Base-by-base conservation (phyloP, 208 protist genomes). In the Trypanosomatidae sp. region DNA sequence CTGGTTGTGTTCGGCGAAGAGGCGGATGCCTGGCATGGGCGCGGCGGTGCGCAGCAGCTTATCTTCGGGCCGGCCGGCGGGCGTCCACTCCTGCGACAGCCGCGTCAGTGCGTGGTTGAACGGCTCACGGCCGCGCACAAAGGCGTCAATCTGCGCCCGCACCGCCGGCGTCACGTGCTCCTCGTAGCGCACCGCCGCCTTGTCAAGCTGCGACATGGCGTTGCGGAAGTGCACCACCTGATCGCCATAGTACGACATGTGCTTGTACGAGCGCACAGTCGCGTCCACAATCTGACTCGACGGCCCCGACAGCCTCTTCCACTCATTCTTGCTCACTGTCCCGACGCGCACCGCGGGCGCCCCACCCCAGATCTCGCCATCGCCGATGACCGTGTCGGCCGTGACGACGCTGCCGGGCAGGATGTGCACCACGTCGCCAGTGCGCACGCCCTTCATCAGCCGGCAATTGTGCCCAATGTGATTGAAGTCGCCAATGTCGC, bases 401-500 rank as follows among this genome's bases (percentile, higher is more conserved):
- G 71, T 83, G 7, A 92, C 75, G 50, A 92, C 62, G 46, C 78
- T 88, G 18, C 83, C 83, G 22, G 83, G 83, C 7, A 92, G 59
- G 47, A 92, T 88, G 57, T 92, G 83, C 32, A 82, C 83, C 78
- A 88, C 87, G 41, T 82, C 72, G 37, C 78, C 83, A 1, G 83
- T 92, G n/a, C 72, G 86, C 10, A 87, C 83, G 24, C 83, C 83
- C 58, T 92, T 92, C 72, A 92, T 71, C 43, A 92, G 86, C 52
- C 88, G 86, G 15, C 68, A 77, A 51, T 80, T 80, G 63, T 92
- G 83, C 3, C 83, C 78, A 35, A 92, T 88, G 23, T 78, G 78
- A 47, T 88, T 88, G 58, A 88, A 88, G 33, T 70, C 72, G 30
- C 83, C 83, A 43, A 92, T 88, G 45, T 73, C 85, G 50, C 83